These are phyloP conservation scores for Clarkia xantiana DNA, from an alignment of 345 rosid genomes.

Conservation along the genomic window DNA sequence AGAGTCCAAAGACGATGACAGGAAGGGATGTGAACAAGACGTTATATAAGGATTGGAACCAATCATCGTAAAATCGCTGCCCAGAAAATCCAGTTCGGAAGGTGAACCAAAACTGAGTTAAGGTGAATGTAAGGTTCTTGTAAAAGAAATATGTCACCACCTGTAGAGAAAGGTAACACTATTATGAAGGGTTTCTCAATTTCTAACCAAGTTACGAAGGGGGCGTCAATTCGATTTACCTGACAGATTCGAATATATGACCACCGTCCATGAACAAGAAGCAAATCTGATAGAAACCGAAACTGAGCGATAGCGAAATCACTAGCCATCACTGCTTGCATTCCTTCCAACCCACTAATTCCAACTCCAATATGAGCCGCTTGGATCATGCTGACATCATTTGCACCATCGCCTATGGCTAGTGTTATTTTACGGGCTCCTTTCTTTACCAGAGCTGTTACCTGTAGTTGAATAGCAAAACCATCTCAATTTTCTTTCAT, in stretches of 20 bases:
- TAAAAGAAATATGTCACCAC: slow-evolving; percentile 93
- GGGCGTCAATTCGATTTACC: slow-evolving; percentile 24
- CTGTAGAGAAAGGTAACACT: slow-evolving; percentile 30
- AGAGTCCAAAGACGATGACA: slow-evolving; percentile 84
- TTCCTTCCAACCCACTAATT: slow-evolving; percentile 96
- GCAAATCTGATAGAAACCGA: slow-evolving; percentile 82
- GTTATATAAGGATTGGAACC: slow-evolving; percentile 96
- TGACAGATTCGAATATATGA: slow-evolving; percentile 96
- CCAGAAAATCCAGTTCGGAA: slow-evolving; percentile 97
- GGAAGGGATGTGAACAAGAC: slow-evolving; percentile 91
- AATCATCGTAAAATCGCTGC: slow-evolving; percentile 97
- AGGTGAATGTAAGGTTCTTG: slow-evolving; percentile 93
- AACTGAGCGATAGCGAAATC: slow-evolving; percentile 99
- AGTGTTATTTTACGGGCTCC: slow-evolving; percentile 96
- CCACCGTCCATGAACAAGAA: slow-evolving; percentile 99
- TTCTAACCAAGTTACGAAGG: background rate
- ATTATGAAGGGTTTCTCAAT: background rate
- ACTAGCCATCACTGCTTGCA: slow-evolving; percentile 99
- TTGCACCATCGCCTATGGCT: slow-evolving; percentile 99
- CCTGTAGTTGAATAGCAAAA: slow-evolving; percentile 29
- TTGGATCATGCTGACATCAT: slow-evolving; percentile 99
- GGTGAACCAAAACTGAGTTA: slow-evolving; percentile 99
- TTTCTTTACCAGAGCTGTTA: slow-evolving; percentile 87
- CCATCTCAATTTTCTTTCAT: background rate
- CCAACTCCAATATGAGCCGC: slow-evolving; percentile 99